These are phyloP conservation scores for Cladophialophora yegresii DNA, from an alignment of 2,329 filamentous ascomycete species.

Conservation along the genomic window DNA sequence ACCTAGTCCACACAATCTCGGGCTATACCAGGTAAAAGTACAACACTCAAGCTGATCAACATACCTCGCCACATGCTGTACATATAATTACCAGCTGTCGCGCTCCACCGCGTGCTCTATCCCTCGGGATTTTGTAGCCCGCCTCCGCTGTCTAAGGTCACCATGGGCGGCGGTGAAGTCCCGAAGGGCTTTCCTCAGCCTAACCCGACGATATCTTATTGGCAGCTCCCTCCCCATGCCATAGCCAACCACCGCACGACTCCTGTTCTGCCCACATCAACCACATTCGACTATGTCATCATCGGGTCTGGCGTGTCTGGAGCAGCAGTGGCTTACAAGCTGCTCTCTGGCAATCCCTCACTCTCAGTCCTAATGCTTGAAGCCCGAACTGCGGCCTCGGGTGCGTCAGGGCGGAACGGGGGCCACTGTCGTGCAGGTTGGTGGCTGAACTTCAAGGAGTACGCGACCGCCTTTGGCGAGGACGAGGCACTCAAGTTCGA, in stretches of 20 bases:
- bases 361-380: constrained; percentile 47
- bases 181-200: constrained; percentile 38
- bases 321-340: constrained; percentile 43
- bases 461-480: constrained; percentile 41
- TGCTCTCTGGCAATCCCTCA: constrained; percentile 32
- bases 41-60: not conserved
- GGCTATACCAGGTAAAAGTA: too few species aligned
- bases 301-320: constrained; percentile 51
- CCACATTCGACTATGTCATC: constrained; percentile 42
- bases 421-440: constrained; percentile 40
- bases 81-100: not conserved
- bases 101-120: not conserved
- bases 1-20: too few species aligned
- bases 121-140: not conserved
- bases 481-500: constrained; percentile 53
- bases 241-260: constrained; percentile 44
- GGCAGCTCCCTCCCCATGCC: constrained; percentile 41
- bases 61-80: not conserved
- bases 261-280: constrained; percentile 39
- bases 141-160: not conserved
- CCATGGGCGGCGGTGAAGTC: constrained; percentile 20
- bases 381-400: constrained; percentile 49
- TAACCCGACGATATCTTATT: constrained; percentile 42
- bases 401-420: constrained; percentile 51
- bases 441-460: constrained; percentile 37